Percentiles rank a stretch among this genome's conserved stretches.
Evolutionary conservation across 345 rosid species (phyloP).

Genomic region (Angophora floribunda): DNA sequence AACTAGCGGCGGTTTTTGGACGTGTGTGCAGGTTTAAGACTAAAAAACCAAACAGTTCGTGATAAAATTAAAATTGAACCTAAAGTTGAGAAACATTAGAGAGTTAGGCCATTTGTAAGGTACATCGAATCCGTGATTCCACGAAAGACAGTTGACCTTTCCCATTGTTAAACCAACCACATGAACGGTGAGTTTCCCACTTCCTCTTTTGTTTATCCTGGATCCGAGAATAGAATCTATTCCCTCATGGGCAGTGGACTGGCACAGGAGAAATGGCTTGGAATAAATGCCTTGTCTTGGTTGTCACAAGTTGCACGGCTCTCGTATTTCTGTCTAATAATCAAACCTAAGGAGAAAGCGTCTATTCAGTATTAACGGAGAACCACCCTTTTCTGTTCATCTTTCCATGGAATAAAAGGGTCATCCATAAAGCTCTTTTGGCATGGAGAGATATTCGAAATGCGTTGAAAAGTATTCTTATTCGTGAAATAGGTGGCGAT

Average conservation of each 20-base stretch:
- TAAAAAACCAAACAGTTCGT: accelerated
- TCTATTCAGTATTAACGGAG: background rate
- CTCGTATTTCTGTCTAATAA: background rate
- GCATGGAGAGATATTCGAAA: background rate
- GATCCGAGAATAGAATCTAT: background rate
- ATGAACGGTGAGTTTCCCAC: background rate
- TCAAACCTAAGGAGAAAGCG: background rate
- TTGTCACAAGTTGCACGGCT: background rate
- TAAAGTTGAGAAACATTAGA: background rate
- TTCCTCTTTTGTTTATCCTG: background rate
- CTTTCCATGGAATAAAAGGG: background rate
- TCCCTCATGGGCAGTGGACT: background rate
- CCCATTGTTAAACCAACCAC: background rate
- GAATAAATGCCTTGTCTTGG: background rate
- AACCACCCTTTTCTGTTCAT: background rate
- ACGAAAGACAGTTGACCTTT: background rate
- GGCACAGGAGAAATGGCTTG: background rate
- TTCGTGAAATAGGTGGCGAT: background rate
- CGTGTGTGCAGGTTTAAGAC: accelerated
- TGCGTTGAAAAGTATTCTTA: background rate
- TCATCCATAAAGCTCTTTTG: background rate
- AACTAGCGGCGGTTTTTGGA: background rate
- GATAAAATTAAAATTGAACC: background rate
- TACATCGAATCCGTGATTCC: background rate
- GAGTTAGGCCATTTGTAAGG: background rate